Conservation (phyloP, 805 yeast genomes). For the Wickerhamomyces strasburgensis region DNA sequence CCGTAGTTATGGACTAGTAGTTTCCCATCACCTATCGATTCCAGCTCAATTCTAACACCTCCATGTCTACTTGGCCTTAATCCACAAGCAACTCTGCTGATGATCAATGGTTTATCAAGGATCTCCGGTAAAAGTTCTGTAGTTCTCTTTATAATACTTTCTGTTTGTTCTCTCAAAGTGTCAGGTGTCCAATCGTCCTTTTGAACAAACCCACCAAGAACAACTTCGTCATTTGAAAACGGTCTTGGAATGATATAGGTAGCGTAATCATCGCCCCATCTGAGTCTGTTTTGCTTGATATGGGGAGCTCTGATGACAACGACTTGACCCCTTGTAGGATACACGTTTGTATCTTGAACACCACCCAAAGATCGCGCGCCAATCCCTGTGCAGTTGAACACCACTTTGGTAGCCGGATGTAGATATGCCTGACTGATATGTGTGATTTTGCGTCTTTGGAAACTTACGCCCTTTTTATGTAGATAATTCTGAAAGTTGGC, state of each 20-base stretch:
- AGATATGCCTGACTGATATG: slow-evolving; percentile 54
- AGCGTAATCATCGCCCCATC: slow-evolving; percentile 58
- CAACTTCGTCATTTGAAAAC: slow-evolving; percentile 55
- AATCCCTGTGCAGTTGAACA: slow-evolving; percentile 75
- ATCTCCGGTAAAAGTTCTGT: slow-evolving; percentile 48
- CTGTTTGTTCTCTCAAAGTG: slow-evolving; percentile 51
- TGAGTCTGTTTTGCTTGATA: slow-evolving; percentile 49
- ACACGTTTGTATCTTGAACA: slow-evolving; percentile 53
- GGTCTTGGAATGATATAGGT: slow-evolving; percentile 76
- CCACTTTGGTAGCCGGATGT: slow-evolving; percentile 28
- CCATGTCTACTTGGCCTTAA: slow-evolving; percentile 73
- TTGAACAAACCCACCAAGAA: slow-evolving; percentile 74
- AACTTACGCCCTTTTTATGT: slow-evolving; percentile 43
- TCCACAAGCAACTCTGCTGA: slow-evolving; percentile 66
- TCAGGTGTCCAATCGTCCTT: slow-evolving; percentile 58
- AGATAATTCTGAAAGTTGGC: slow-evolving; percentile 42
- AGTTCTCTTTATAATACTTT: slow-evolving; percentile 58
- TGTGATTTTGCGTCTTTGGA: slow-evolving; percentile 39
- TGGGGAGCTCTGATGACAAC: slow-evolving; percentile 70
- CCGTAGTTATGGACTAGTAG: slow-evolving; percentile 68
- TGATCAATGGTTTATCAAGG: slow-evolving; percentile 39
- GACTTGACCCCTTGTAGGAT: slow-evolving; percentile 80
- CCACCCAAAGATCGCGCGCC: slow-evolving; percentile 64
- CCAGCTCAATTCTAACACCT: slow-evolving; percentile 66
- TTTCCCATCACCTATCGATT: slow-evolving; percentile 36